Conservation (phyloP, 768 basidiomycete species). For the Cubamyces lactineus region DNA sequence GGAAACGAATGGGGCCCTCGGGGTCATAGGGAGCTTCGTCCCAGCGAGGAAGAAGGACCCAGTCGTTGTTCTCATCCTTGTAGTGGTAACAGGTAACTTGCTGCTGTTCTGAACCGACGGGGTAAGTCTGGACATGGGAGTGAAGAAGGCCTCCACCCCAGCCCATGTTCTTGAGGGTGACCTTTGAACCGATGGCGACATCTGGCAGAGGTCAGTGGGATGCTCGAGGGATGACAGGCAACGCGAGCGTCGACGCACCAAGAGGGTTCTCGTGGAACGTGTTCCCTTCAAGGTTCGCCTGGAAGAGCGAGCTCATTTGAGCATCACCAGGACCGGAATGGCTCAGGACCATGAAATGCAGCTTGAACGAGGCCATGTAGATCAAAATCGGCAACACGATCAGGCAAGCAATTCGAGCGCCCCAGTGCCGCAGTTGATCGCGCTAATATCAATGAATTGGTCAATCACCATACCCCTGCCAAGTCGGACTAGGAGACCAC, state of each 20-base stretch:
- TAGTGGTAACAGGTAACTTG: slow-evolving; percentile 99
- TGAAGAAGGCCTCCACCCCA: slow-evolving; percentile 97
- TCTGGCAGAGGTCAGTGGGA: slow-evolving; percentile 47
- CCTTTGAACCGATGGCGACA: slow-evolving; percentile 84
- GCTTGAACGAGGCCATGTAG: slow-evolving; percentile 93
- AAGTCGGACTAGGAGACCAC: slow-evolving; percentile 33
- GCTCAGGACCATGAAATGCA: slow-evolving; percentile 93
- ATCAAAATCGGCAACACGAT: slow-evolving; percentile 90
- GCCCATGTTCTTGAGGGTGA: slow-evolving; percentile 96
- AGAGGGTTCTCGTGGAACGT: slow-evolving; percentile 92
- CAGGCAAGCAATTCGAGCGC: slow-evolving; percentile 79
- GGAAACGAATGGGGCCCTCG: slow-evolving; percentile 67
- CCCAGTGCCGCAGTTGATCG: slow-evolving; percentile 91
- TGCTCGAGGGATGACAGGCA: background rate
- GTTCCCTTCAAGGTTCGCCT: slow-evolving; percentile 93
- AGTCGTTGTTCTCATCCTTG: slow-evolving; percentile 98
- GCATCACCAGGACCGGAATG: slow-evolving; percentile 96
- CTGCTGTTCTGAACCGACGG: slow-evolving; percentile 89
- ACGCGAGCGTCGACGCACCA: slow-evolving; percentile 44
- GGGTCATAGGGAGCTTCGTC: slow-evolving; percentile 67
- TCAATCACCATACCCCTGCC: background rate
- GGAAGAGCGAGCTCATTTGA: slow-evolving; percentile 98
- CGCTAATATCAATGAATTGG: slow-evolving; percentile 47
- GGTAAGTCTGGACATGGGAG: slow-evolving; percentile 95
- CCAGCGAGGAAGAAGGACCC: slow-evolving; percentile 83